phyloP scores from a whole-genome alignment of 495 filamentous ascomycete species.

The Trichocladium uniseriatum region DNA sequence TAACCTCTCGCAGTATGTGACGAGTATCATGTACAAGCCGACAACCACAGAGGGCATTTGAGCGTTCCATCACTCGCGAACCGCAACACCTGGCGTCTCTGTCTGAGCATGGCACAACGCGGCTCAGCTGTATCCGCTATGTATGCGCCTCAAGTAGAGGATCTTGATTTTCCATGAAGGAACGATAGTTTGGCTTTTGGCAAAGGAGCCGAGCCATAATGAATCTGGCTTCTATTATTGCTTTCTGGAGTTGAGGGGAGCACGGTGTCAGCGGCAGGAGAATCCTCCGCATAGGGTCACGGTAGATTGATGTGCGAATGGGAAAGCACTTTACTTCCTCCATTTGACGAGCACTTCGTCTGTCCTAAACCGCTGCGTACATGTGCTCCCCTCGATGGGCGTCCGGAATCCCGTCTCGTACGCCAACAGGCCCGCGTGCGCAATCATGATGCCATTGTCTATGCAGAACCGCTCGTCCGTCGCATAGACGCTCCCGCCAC shows the following conservation, averaged over 20 bases:
- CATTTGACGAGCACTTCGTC: slow-evolving; percentile 90
- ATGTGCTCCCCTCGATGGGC: slow-evolving; percentile 68
- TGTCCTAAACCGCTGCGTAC: slow-evolving; percentile 90
- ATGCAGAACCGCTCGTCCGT: slow-evolving; percentile 98
- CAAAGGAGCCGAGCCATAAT: not conserved
- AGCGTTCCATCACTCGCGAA: not conserved
- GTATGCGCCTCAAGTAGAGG: not conserved
- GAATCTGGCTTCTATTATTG: not conserved
- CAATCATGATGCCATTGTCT: slow-evolving; percentile 99
- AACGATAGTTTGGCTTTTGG: not conserved
- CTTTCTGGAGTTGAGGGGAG: not conserved
- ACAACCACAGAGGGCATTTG: slow-evolving; percentile 36
- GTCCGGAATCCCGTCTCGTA: slow-evolving; percentile 72
- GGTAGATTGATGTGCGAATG: not conserved
- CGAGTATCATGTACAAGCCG: slow-evolving; percentile 95
- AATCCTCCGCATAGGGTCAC: not conserved
- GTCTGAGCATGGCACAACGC: not conserved
- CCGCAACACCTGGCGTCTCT: not conserved
- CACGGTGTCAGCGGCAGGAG: not conserved
- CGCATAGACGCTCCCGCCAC: slow-evolving; percentile 83
- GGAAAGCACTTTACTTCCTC: slow-evolving; percentile 54
- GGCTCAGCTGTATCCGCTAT: slow-evolving; percentile 1
- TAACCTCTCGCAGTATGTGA: slow-evolving; percentile 68
- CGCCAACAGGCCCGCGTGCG: slow-evolving; percentile 84
- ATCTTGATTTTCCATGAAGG: not conserved